Evolutionary conservation across 805 yeast genomes (phyloP).

Genomic region (Maudiozyma bulderi): DNA sequence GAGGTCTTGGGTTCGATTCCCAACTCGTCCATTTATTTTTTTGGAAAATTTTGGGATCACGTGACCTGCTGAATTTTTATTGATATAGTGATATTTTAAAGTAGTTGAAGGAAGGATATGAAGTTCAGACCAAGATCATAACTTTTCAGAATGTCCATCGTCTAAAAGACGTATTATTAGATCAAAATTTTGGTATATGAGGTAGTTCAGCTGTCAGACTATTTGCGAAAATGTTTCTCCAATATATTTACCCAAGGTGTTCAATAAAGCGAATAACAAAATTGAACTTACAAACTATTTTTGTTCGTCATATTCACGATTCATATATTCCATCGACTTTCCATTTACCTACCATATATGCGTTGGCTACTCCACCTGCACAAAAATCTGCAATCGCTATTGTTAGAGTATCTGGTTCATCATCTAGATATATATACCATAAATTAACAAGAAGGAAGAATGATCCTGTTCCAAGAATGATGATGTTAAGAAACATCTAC

Average conservation of each 20-base stretch:
- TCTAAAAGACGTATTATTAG: no score
- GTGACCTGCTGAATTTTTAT: no score
- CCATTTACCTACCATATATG: conserved; percentile 66
- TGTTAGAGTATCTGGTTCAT: conserved; percentile 71
- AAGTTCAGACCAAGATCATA: no score
- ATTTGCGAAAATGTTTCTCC: not conserved
- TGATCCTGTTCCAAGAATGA: conserved; percentile 41
- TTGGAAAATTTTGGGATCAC: not conserved
- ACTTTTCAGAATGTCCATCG: no score
- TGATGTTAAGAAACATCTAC: conserved; percentile 51
- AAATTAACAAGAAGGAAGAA: conserved; percentile 33
- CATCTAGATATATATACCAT: conserved; percentile 37
- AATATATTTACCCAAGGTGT: not conserved
- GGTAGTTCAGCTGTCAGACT: no score
- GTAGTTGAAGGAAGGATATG: no score
- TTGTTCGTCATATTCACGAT: not conserved
- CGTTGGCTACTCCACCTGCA: conserved; percentile 75
- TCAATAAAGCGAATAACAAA: not conserved
- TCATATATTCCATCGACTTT: not conserved
- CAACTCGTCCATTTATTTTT: conserved; percentile 53
- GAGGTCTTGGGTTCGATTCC: conserved; percentile 43
- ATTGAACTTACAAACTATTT: not conserved
- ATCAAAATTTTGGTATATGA: no score
- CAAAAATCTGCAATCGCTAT: conserved; percentile 76
- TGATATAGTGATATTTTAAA: no score